Evolutionary conservation across 208 protist genomes (phyloP).

Genomic region (Crithidia bombi): DNA sequence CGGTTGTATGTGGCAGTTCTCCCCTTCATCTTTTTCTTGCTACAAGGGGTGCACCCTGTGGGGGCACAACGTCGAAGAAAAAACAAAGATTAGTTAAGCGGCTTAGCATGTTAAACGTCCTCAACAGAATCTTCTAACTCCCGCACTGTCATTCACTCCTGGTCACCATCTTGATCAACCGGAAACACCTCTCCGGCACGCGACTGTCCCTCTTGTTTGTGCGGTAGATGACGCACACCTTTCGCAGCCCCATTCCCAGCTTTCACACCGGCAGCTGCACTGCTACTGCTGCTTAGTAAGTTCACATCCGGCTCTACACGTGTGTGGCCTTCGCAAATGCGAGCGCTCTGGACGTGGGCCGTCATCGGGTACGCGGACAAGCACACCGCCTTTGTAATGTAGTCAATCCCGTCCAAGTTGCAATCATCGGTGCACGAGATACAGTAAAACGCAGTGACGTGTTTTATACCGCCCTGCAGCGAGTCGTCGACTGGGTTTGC

Average conservation of each 20-base stretch:
- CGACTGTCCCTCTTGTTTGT: not conserved
- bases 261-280: not conserved
- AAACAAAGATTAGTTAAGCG: constrained; percentile 11
- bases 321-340: constrained; percentile 78
- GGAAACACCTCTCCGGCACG: constrained; percentile 16
- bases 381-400: constrained; percentile 73
- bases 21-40: too few species aligned
- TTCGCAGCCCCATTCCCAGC: not conserved
- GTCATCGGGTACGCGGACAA: constrained; percentile 79
- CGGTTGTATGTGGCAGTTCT: too few species aligned
- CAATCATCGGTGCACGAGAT: constrained; percentile 87
- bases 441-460: constrained; percentile 77
- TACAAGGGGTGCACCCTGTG: not conserved
- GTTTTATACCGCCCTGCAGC: constrained; percentile 86
- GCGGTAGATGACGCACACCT: not conserved
- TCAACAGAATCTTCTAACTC: not conserved
- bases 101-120: not conserved
- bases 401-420: constrained; percentile 78
- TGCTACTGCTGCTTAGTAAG: not conserved
- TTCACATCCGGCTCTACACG: constrained; percentile 31
- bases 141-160: not conserved
- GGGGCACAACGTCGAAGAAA: not conserved
- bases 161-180: constrained; percentile 3
- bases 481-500: constrained; percentile 61
- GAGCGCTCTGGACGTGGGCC: constrained; percentile 78